Conservation (phyloP, 441 rosid species). For the Populus hybrid region DNA sequence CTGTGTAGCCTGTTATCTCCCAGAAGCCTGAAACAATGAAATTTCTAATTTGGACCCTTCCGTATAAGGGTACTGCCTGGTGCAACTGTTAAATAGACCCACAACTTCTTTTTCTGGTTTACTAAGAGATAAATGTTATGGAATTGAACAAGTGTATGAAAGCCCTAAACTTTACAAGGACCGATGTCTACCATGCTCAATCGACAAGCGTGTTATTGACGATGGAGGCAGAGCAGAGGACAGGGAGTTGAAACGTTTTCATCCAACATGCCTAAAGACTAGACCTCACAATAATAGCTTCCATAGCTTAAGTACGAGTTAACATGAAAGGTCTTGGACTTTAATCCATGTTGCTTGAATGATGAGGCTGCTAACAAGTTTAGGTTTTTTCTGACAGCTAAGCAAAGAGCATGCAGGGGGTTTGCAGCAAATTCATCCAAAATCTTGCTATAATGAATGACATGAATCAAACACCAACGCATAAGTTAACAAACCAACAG, state of each 20-base stretch:
- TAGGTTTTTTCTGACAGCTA: not conserved
- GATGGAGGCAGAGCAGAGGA: not conserved
- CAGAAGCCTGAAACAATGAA: not conserved
- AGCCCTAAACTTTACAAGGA: not conserved
- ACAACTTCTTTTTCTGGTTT: not conserved
- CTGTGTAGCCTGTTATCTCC: not conserved
- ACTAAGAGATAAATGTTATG: not conserved
- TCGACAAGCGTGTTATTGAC: not conserved
- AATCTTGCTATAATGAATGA: conserved; percentile 6
- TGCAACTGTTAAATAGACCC: not conserved
- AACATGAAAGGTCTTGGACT: not conserved
- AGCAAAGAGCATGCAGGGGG: not conserved
- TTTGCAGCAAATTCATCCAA: not conserved
- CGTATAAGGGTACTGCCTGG: not conserved
- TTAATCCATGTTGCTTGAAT: not conserved
- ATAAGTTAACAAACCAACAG: not conserved
- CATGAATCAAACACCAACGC: not conserved
- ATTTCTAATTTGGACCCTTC: not conserved
- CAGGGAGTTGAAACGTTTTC: not conserved
- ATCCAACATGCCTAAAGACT: not conserved
- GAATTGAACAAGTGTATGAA: not conserved
- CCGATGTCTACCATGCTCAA: no score
- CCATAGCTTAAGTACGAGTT: not conserved
- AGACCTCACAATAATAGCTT: no score
- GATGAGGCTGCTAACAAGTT: not conserved